These are phyloP conservation scores for Backusella psychrophila DNA, from an alignment of 192 early-diverging fungal genomes.

Conservation along the genomic window DNA sequence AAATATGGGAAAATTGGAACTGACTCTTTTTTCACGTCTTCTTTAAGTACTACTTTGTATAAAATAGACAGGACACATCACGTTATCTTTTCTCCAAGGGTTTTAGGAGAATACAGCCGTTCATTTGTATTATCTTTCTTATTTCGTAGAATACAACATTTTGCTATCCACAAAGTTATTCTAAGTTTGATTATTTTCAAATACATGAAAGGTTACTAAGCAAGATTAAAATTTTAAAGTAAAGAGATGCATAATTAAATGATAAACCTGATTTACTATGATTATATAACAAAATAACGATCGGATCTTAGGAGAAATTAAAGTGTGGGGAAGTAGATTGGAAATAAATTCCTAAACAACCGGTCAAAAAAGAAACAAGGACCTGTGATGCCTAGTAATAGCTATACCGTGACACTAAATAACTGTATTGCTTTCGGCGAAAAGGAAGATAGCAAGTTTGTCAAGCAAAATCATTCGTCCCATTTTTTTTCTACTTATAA, in stretches of 20 bases:
- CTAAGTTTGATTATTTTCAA: neutral
- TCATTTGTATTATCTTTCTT: neutral
- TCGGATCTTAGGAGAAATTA: neutral
- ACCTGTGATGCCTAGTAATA: neutral
- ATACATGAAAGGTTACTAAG: neutral
- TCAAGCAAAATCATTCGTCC: neutral
- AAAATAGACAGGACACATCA: neutral
- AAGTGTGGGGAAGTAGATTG: neutral
- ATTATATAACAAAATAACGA: neutral
- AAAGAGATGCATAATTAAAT: neutral
- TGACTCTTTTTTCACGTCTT: slow-evolving; percentile 8
- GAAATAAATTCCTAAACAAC: neutral
- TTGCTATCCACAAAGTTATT: neutral
- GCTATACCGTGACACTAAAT: neutral
- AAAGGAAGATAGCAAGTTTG: neutral
- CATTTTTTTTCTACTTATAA: neutral
- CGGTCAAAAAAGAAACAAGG: neutral
- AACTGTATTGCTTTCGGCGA: neutral
- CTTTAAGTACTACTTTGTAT: neutral
- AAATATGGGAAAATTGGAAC: slow-evolving; percentile 1
- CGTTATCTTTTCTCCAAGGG: neutral
- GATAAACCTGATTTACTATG: neutral
- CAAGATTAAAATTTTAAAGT: neutral
- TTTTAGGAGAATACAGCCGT: neutral
- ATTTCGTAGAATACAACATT: neutral